Evolutionary conservation across 495 filamentous ascomycete genomes (phyloP).

Genomic region (Penicillium salamii): DNA sequence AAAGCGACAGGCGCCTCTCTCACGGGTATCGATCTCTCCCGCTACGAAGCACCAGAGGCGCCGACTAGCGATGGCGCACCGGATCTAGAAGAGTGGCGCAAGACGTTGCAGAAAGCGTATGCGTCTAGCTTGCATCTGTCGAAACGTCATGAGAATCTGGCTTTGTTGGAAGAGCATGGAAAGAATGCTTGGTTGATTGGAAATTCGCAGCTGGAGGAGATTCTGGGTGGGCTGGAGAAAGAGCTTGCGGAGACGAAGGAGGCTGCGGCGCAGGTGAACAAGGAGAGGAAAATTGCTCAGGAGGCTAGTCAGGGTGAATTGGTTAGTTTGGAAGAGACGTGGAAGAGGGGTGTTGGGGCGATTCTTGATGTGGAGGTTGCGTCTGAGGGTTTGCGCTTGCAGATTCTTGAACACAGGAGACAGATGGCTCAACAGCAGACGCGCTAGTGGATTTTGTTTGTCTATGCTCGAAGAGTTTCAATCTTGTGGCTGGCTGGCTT

Average conservation of each 20-base stretch:
- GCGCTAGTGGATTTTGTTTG: conserved; percentile 15
- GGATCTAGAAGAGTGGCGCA: conserved; percentile 37
- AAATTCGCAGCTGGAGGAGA: conserved; percentile 73
- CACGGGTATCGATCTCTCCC: conserved; percentile 65
- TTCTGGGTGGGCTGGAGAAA: conserved; percentile 68
- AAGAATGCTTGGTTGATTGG: conserved; percentile 89
- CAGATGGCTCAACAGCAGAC: conserved; percentile 36
- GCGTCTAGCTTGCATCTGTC: conserved; percentile 63
- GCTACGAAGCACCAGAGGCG: conserved; percentile 70
- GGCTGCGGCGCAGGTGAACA: conserved; percentile 67
- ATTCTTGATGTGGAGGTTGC: conserved; percentile 75
- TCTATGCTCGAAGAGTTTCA: neutral
- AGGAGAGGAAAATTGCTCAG: conserved; percentile 67
- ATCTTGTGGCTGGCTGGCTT: neutral
- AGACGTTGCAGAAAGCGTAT: conserved; percentile 52
- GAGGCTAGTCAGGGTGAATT: conserved; percentile 67
- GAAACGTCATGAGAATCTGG: conserved; percentile 64
- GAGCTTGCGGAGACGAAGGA: conserved; percentile 67
- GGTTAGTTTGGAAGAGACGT: conserved; percentile 64
- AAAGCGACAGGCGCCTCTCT: conserved; percentile 53
- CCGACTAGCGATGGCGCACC: conserved; percentile 31
- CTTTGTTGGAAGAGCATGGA: conserved; percentile 73
- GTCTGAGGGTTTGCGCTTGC: conserved; percentile 62
- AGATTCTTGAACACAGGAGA: conserved; percentile 56
- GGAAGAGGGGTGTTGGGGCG: conserved; percentile 67